Conservation (phyloP, 2,329 filamentous ascomycete species). For the Trichothecium roseum region DNA sequence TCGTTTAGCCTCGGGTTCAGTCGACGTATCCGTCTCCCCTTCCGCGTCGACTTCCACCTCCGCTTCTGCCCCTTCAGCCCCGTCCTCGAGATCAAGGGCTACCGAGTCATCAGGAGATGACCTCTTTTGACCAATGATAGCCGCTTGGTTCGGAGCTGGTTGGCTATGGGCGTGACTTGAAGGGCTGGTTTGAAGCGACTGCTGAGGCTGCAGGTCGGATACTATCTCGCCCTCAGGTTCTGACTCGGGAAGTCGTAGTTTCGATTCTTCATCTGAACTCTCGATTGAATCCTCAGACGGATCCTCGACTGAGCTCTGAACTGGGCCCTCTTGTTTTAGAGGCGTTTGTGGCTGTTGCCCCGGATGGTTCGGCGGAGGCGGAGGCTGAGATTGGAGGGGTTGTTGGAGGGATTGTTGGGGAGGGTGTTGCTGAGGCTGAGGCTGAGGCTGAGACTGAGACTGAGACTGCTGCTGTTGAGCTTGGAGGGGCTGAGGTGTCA, state of each 20-base stretch:
- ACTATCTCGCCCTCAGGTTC: too few relatives aligned
- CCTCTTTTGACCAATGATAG: too few relatives aligned
- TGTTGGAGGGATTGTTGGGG: conserved; percentile 6
- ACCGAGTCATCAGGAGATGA: too few relatives aligned
- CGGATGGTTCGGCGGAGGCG: conserved; percentile 2
- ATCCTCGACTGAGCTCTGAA: too few relatives aligned
- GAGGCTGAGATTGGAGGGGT: conserved; percentile 7
- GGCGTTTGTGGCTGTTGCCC: conserved; percentile 5
- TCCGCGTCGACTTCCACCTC: conserved; percentile 17
- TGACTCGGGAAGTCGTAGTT: too few relatives aligned
- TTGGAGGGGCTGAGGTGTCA: neutral
- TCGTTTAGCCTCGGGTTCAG: conserved; percentile 28
- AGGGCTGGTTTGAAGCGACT: too few relatives aligned
- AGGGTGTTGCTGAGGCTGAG: conserved; percentile 4
- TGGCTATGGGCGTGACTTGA: too few relatives aligned
- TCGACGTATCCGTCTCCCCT: conserved; percentile 1
- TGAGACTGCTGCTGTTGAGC: neutral
- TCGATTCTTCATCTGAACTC: too few relatives aligned
- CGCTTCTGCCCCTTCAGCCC: conserved; percentile 10
- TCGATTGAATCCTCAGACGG: too few relatives aligned
- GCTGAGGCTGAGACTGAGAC: conserved; percentile 4
- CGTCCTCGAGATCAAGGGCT: conserved; percentile 1
- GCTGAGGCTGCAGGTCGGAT: too few relatives aligned
- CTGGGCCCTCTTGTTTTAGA: neutral
- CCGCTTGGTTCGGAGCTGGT: too few relatives aligned